Base-by-base conservation (phyloP, 2,329 filamentous ascomycete genomes). In the Camptophora hylomeconis region DNA sequence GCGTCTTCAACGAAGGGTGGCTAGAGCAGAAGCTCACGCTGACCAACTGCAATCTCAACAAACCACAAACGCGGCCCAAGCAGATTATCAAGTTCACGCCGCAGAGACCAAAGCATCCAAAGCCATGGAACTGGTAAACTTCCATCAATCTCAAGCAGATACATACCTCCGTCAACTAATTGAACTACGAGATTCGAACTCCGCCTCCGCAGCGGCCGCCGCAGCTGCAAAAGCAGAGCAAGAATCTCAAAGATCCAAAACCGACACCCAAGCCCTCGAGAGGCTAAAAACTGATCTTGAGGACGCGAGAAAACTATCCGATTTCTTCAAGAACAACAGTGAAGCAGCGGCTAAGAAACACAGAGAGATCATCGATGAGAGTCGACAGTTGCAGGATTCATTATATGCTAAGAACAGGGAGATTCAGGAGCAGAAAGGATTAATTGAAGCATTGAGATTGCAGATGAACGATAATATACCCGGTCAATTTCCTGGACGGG, bases 381-480 rank as follows among this genome's bases (percentile, higher is more conserved):
- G n/a, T n/a, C n/a, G 20, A 12, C n/a, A 22, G 3, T n/a, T 12
- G 6, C 20, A 22, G 20, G 20, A 22, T 22, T n/a, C 20, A 12
- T 6, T 22, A 3, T 6, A 22, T 22, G 20, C 20, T n/a, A 22
- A 22, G 20, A 22, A n/a, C 5, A 22, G 6, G 20, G 20, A 22
- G 20, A n/a, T 22, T 12, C n/a, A 22, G 20, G n/a, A 22, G 20
- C 20, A 22, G 20, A 22, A 12, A 22, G 20, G 20, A 12, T n/a
- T 22, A 12, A n/a, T 22, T 12, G 20, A 22, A 6, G 20, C 20
- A 12, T 22, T 22, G 20, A n/a, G 13, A 12, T 3, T 22, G 20
- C 20, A 22, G 20, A 12, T 22, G 20, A n/a, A 22, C n/a, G n/a
- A n/a, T n/a, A n/a, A n/a, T n/a, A n/a, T n/a, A n/a, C n/a, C n/a